Conservation (phyloP, 179 eudicot genomes). For the Beta macrorhiza region DNA sequence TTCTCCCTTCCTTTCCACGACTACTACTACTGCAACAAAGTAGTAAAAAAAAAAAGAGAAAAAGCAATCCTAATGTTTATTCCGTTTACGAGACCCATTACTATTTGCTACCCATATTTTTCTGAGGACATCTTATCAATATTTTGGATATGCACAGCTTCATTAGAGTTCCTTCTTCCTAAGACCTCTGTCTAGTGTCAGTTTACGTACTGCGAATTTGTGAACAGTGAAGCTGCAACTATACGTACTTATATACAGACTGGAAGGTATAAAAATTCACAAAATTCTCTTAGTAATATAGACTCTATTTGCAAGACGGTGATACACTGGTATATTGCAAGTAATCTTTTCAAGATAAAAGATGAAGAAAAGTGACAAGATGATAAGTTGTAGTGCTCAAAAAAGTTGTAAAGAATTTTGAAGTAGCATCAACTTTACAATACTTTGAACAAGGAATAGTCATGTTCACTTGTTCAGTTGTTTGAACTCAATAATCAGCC, state of each 20-base stretch:
- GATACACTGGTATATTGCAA: not conserved
- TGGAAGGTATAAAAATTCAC: not conserved
- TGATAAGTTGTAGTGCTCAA: not conserved
- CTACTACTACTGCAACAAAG: not conserved
- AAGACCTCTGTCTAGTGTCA: not conserved
- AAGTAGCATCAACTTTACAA: not conserved
- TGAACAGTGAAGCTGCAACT: not conserved
- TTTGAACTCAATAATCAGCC: not conserved
- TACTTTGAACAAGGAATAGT: not conserved
- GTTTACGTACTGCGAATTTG: not conserved
- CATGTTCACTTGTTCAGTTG: not conserved
- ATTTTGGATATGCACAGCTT: not conserved
- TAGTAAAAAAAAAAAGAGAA: not conserved
- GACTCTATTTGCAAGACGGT: not conserved
- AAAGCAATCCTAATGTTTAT: not conserved
- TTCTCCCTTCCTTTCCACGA: not conserved
- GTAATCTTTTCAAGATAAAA: not conserved
- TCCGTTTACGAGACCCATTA: not conserved
- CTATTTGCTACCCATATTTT: not conserved
- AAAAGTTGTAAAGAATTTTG: not conserved
- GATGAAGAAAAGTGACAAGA: not conserved
- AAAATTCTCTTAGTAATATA: not conserved
- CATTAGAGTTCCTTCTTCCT: not conserved
- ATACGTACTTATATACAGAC: not conserved
- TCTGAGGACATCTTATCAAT: not conserved